Evolutionary conservation across 805 yeast genomes (phyloP).

Genomic region (Metschnikowia santaceciliae): DNA sequence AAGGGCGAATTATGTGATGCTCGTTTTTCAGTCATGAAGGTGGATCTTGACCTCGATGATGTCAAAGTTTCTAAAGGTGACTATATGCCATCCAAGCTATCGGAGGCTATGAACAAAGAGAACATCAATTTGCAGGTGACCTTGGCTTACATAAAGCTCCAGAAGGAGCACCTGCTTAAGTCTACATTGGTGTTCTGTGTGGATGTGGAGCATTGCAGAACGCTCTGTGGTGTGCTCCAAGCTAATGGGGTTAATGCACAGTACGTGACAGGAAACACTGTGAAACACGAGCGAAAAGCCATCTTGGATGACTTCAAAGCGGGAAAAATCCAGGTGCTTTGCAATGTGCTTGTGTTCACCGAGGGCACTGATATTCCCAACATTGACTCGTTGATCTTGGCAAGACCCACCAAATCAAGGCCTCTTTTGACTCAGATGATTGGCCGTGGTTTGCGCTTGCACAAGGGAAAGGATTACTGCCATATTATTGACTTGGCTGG

Average conservation of each 20-base stretch:
- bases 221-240: slow-evolving; percentile 51
- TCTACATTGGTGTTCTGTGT: slow-evolving; percentile 78
- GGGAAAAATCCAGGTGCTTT: slow-evolving; percentile 64
- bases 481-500: slow-evolving; percentile 78
- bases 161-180: slow-evolving; percentile 37
- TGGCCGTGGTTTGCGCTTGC: slow-evolving; percentile 78
- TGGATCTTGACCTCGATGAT: slow-evolving; percentile 40
- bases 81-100: slow-evolving; percentile 48
- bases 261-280: slow-evolving; percentile 66
- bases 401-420: slow-evolving; percentile 76
- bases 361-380: slow-evolving; percentile 95
- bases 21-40: slow-evolving; percentile 54
- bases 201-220: slow-evolving; percentile 61
- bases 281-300: slow-evolving; percentile 44
- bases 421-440: slow-evolving; percentile 79
- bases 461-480: slow-evolving; percentile 59
- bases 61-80: slow-evolving; percentile 43
- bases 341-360: slow-evolving; percentile 87
- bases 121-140: slow-evolving; percentile 56
- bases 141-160: slow-evolving; percentile 42
- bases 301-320: slow-evolving; percentile 55
- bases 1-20: slow-evolving; percentile 70
- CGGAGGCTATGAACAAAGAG: slow-evolving; percentile 51
- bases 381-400: slow-evolving; percentile 73
- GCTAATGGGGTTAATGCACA: slow-evolving; percentile 63